Evolutionary conservation across 1,284 basidiomycete species (phyloP).

Genomic region (Sporisorium exsertum): DNA sequence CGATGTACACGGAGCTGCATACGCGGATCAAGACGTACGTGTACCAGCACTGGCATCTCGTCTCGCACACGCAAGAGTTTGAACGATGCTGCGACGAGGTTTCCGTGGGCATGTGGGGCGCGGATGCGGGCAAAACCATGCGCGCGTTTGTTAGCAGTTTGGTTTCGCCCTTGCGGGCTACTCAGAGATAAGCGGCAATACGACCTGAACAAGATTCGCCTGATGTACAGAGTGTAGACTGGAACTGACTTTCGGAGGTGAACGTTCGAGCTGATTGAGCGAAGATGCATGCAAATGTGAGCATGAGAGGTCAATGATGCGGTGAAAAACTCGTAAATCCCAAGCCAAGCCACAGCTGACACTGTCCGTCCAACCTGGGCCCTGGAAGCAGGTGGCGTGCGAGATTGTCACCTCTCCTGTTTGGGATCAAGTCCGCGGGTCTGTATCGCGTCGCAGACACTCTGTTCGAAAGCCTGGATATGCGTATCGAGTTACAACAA

Average conservation of each 20-base stretch:
- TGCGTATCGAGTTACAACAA: neutral
- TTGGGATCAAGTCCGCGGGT: too few species aligned
- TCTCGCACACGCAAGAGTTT: constrained; percentile 58
- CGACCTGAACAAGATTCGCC: too few species aligned
- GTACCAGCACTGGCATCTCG: constrained; percentile 59
- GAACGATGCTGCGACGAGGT: constrained; percentile 66
- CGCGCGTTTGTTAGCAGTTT: constrained; percentile 47
- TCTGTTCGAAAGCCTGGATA: too few species aligned
- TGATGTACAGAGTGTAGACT: neutral
- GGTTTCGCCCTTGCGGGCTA: constrained; percentile 31
- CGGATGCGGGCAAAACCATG: constrained; percentile 52
- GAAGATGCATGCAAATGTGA: neutral
- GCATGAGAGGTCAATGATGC: too few species aligned
- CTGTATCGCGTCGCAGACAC: too few species aligned
- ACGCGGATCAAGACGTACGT: constrained; percentile 61
- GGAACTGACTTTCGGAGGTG: neutral
- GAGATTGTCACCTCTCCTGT: too few species aligned
- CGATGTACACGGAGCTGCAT: constrained; percentile 60
- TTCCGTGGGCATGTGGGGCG: constrained; percentile 58
- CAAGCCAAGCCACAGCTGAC: neutral
- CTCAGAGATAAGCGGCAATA: too few species aligned
- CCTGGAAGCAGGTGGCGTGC: too few species aligned
- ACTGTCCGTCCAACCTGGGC: neutral
- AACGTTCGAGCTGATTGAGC: neutral
- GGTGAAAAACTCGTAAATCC: too few species aligned